Conservation (phyloP, 768 basidiomycete genomes). For the Sarcomyxa edulis region DNA sequence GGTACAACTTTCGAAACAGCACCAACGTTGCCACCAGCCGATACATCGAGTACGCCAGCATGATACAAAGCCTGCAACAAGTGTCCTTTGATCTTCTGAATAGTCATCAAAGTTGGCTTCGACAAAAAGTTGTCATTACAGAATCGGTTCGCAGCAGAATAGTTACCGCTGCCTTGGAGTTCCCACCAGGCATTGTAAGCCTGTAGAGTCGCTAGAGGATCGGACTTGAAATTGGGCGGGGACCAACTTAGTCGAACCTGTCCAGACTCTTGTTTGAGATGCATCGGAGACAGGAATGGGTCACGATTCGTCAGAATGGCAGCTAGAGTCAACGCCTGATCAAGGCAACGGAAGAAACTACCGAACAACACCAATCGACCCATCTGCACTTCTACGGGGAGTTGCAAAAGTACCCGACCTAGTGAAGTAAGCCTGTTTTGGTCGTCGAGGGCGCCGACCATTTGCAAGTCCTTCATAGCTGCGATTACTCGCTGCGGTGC, state of each 20-base stretch:
- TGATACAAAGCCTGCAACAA: conserved; percentile 72
- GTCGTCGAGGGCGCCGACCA: conserved; percentile 83
- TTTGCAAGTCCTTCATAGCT: conserved; percentile 73
- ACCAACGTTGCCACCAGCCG: conserved; percentile 54
- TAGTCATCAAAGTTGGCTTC: conserved; percentile 76
- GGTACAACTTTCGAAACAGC: conserved; percentile 42
- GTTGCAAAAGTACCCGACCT: conserved; percentile 80
- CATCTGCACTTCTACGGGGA: conserved; percentile 88
- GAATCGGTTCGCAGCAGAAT: conserved; percentile 65
- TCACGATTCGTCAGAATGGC: conserved; percentile 87
- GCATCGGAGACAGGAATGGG: conserved; percentile 82
- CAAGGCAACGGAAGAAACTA: conserved; percentile 88
- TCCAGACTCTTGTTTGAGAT: conserved; percentile 65
- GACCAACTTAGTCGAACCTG: conserved; percentile 76
- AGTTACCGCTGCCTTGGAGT: conserved; percentile 63
- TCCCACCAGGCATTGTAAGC: conserved; percentile 84
- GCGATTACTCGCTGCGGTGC: conserved; percentile 65
- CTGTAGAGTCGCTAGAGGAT: conserved; percentile 70
- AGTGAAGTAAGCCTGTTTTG: conserved; percentile 78
- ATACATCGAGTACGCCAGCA: conserved; percentile 78
- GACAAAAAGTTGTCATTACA: conserved; percentile 83
- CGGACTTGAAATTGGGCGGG: conserved; percentile 76
- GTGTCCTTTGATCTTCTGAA: conserved; percentile 77
- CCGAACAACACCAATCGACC: conserved; percentile 88
- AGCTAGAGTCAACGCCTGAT: conserved; percentile 84